phyloP scores from a whole-genome alignment of 1,139 yeast genomes.

The Pichia sp. region DNA sequence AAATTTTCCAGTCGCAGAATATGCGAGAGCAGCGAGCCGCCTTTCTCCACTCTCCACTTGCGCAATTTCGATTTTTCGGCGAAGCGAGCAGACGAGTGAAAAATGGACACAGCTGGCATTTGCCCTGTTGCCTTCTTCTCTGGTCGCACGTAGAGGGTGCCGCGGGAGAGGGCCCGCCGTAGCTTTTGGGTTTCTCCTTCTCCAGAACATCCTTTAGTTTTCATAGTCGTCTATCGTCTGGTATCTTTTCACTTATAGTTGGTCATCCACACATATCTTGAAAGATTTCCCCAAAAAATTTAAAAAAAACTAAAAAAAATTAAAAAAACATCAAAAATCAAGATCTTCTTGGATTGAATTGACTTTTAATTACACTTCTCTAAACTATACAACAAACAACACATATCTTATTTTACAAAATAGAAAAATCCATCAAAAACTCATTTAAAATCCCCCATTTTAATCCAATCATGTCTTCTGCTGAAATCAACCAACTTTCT shows the following conservation, averaged over 20 bases:
- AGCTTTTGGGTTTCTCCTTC: slow-evolving; percentile 1
- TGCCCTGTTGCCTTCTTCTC: too few species aligned
- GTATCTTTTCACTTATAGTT: slow-evolving; percentile 11
- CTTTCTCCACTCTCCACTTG: too few species aligned
- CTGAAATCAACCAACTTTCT: slow-evolving; percentile 43
- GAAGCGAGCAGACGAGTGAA: too few species aligned
- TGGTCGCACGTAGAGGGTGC: too few species aligned
- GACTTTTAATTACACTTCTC: slow-evolving; percentile 12
- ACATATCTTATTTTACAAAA: slow-evolving; percentile 5
- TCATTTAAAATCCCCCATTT: slow-evolving; percentile 2
- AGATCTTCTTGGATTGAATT: slow-evolving; percentile 10
- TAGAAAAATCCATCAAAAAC: slow-evolving; percentile 10
- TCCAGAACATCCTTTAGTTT: slow-evolving; percentile 14
- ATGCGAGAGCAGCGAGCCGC: too few species aligned
- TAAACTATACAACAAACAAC: slow-evolving; percentile 4
- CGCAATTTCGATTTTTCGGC: too few species aligned
- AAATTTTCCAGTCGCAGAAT: too few species aligned
- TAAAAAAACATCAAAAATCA: slow-evolving; percentile 19
- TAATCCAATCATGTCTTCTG: slow-evolving; percentile 43
- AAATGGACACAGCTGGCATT: too few species aligned
- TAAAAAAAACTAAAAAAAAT: slow-evolving; percentile 12
- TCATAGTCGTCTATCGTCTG: slow-evolving; percentile 12
- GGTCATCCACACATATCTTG: slow-evolving; percentile 8
- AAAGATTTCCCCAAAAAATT: slow-evolving; percentile 5
- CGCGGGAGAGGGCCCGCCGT: too few species aligned